These are phyloP conservation scores for Ophiognomonia clavigignenti-juglandacearum DNA, from an alignment of 2,329 filamentous ascomycete species.

Conservation along the genomic window DNA sequence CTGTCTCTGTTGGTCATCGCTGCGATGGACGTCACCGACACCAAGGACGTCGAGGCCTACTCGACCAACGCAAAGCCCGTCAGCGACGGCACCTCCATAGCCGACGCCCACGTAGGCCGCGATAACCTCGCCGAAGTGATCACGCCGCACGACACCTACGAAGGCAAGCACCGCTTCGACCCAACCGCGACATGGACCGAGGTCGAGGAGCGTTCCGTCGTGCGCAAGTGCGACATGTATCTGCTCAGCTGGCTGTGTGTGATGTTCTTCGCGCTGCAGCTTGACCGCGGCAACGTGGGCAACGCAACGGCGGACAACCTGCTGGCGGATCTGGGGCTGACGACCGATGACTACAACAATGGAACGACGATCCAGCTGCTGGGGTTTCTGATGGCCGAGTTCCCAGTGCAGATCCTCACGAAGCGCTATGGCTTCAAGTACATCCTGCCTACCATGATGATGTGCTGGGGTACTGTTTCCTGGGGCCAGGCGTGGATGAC, in stretches of 20 bases:
- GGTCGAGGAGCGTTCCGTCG: constrained; percentile 50
- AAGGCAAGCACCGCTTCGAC: constrained; percentile 38
- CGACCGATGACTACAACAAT: constrained; percentile 51
- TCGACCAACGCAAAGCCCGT: constrained; percentile 15
- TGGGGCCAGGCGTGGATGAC: constrained; percentile 48
- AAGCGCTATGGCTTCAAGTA: constrained; percentile 54
- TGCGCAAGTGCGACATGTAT: constrained; percentile 46
- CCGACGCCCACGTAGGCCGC: constrained; percentile 30
- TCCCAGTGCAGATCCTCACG: constrained; percentile 53
- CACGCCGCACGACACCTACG: constrained; percentile 30
- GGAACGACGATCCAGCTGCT: constrained; percentile 53
- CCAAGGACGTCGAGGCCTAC: constrained; percentile 20
- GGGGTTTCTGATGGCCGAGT: constrained; percentile 49
- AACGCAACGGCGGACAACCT: constrained; percentile 61
- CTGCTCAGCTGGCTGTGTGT: constrained; percentile 38
- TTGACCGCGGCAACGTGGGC: constrained; percentile 59
- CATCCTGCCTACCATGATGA: constrained; percentile 47
- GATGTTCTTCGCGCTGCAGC: constrained; percentile 58
- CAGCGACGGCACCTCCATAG: constrained; percentile 20
- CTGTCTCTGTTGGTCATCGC: not conserved
- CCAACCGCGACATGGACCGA: constrained; percentile 43
- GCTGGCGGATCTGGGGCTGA: constrained; percentile 45
- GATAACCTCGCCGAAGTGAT: constrained; percentile 30
- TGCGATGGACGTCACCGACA: constrained; percentile 1
- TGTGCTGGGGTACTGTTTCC: constrained; percentile 43